Evolutionary conservation across 2,329 filamentous ascomycete species (phyloP).

Genomic region (Apiospora aurea): DNA sequence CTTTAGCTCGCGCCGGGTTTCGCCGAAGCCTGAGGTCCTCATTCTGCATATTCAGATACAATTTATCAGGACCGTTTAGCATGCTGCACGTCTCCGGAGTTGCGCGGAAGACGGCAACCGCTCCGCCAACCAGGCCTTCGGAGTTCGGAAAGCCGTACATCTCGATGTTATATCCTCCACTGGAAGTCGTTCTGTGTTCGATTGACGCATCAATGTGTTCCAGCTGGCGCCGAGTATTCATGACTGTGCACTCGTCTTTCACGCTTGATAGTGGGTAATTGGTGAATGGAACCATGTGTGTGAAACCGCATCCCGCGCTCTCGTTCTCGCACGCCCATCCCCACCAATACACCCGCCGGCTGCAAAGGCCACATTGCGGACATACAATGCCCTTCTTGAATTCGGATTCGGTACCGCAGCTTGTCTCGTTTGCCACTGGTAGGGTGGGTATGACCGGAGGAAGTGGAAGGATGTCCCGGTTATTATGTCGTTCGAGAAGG

Average conservation of each 20-base stretch:
- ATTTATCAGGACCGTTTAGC: slow-evolving; percentile 63
- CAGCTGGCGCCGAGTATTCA: neutral
- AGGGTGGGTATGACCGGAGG: slow-evolving; percentile 47
- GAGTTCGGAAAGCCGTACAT: slow-evolving; percentile 56
- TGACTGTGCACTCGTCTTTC: slow-evolving; percentile 24
- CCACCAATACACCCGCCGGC: slow-evolving; percentile 64
- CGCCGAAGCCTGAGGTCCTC: slow-evolving; percentile 55
- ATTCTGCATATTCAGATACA: slow-evolving; percentile 61
- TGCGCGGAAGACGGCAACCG: slow-evolving; percentile 63
- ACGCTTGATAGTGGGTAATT: slow-evolving; percentile 35
- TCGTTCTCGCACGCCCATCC: slow-evolving; percentile 66
- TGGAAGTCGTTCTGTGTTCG: neutral
- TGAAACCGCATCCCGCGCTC: slow-evolving; percentile 53
- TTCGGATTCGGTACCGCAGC: slow-evolving; percentile 54
- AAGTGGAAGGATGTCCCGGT: slow-evolving; percentile 45
- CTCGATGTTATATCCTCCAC: slow-evolving; percentile 34
- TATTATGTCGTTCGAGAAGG: slow-evolving; percentile 58
- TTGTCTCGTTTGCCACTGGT: slow-evolving; percentile 31
- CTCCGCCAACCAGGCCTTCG: slow-evolving; percentile 52
- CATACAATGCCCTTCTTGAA: slow-evolving; percentile 73
- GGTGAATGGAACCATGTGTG: slow-evolving; percentile 41
- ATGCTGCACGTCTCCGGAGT: slow-evolving; percentile 58
- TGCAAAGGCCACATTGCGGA: slow-evolving; percentile 67
- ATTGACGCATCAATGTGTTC: neutral
- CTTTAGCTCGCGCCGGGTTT: slow-evolving; percentile 45